Conservation (phyloP, 257 asterid genomes). For the Vinca minor region DNA sequence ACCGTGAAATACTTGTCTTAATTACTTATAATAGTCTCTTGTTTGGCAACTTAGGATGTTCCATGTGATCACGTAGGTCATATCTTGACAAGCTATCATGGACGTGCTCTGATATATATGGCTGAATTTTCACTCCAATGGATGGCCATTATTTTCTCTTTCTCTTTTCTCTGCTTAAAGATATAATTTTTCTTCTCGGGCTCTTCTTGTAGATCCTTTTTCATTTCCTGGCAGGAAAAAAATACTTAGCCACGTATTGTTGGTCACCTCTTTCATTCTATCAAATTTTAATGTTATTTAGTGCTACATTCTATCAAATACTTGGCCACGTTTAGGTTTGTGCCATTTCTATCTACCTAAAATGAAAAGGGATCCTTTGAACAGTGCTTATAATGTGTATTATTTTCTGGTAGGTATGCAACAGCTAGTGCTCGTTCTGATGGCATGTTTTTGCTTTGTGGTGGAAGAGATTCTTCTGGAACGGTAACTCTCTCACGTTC, state of each 20-base stretch:
- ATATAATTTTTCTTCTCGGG: too few species aligned
- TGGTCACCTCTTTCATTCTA: too few species aligned
- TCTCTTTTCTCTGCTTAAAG: too few species aligned
- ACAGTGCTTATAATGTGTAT: constrained; percentile 6
- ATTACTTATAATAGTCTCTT: background rate
- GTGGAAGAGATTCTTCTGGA: constrained; percentile 97
- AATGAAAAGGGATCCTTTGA: background rate
- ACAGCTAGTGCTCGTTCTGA: constrained; percentile 99
- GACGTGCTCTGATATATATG: too few species aligned
- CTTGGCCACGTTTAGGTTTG: background rate
- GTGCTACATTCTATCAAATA: background rate
- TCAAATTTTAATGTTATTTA: background rate
- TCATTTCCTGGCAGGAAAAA: too few species aligned
- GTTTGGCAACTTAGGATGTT: background rate
- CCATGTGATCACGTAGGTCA: background rate
- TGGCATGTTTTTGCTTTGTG: constrained; percentile 98
- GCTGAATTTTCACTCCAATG: background rate
- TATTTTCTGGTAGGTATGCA: constrained; percentile 73
- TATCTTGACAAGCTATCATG: background rate
- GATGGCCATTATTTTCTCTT: too few species aligned
- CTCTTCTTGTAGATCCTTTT: too few species aligned
- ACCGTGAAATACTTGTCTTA: background rate
- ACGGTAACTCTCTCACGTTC: constrained; percentile 45
- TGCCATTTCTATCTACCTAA: background rate
- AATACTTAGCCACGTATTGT: too few species aligned